Conservation (phyloP, 306 rosid species). For the Sphenostylis stenocarpa region DNA sequence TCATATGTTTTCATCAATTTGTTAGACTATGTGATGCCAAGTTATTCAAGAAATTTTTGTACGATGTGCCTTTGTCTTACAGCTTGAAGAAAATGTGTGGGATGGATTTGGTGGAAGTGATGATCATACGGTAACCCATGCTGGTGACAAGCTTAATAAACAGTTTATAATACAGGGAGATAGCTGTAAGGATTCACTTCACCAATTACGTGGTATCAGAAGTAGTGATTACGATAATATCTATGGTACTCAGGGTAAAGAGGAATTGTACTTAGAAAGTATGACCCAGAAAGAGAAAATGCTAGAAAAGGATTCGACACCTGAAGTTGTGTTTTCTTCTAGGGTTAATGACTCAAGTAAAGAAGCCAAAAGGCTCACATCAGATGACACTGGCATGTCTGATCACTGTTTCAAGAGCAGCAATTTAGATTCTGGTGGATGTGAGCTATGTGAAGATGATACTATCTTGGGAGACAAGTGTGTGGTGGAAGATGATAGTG, state of each 20-base stretch:
- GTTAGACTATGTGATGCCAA: not conserved
- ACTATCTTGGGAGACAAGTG: slow-evolving; percentile 58
- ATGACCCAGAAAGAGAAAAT: slow-evolving; percentile 40
- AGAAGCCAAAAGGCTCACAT: slow-evolving; percentile 47
- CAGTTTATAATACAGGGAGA: slow-evolving; percentile 39
- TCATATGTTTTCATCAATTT: slow-evolving; percentile 1
- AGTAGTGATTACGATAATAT: slow-evolving; percentile 38
- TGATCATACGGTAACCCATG: slow-evolving; percentile 56
- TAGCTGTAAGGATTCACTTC: slow-evolving; percentile 41
- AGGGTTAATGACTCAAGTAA: slow-evolving; percentile 44
- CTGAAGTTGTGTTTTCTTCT: slow-evolving; percentile 56
- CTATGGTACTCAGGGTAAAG: slow-evolving; percentile 38
- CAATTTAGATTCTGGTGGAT: slow-evolving; percentile 47
- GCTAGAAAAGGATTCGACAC: slow-evolving; percentile 59
- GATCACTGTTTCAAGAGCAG: slow-evolving; percentile 47
- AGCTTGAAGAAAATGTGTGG: slow-evolving; percentile 68
- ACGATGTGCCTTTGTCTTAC: slow-evolving; percentile 40
- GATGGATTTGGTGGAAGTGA: slow-evolving; percentile 57
- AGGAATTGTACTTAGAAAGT: slow-evolving; percentile 36
- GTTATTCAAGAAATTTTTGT: not conserved
- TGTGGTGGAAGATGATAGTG: slow-evolving; percentile 50
- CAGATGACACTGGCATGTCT: slow-evolving; percentile 47
- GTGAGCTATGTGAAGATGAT: slow-evolving; percentile 52
- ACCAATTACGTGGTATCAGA: slow-evolving; percentile 36
- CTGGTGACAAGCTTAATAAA: slow-evolving; percentile 39